These are phyloP conservation scores for Entomortierella chlamydospora DNA, from an alignment of 192 early-diverging fungal genomes.

Conservation along the genomic window DNA sequence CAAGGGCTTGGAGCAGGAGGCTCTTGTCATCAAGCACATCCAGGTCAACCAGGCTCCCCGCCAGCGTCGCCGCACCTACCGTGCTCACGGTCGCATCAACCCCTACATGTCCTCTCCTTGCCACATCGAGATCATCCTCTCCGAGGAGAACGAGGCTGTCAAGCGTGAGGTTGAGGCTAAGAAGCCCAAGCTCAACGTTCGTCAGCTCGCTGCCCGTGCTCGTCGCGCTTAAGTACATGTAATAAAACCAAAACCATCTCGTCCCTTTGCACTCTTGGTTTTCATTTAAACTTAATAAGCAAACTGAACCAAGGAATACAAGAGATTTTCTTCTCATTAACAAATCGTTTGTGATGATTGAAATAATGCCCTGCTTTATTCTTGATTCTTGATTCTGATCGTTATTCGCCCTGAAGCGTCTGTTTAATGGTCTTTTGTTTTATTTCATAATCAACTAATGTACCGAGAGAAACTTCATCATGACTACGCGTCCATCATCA, in stretches of 20 bases:
- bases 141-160: slow-evolving; percentile 90
- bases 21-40: slow-evolving; percentile 92
- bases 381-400: too few species aligned
- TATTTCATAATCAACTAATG: not conserved
- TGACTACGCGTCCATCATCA: slow-evolving; percentile 23
- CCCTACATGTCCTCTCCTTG: slow-evolving; percentile 95
- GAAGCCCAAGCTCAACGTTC: slow-evolving; percentile 67
- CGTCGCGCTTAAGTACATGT: slow-evolving; percentile 56
- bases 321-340: too few species aligned
- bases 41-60: slow-evolving; percentile 99
- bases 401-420: too few species aligned
- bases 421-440: not conserved
- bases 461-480: not conserved
- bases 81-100: slow-evolving; percentile 92
- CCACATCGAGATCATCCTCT: slow-evolving; percentile 96
- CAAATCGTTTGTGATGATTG: too few species aligned
- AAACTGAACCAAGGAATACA: not conserved
- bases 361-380: too few species aligned
- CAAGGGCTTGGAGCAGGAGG: slow-evolving; percentile 92
- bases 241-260: slow-evolving; percentile 29
- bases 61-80: slow-evolving; percentile 96
- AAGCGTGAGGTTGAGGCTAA: slow-evolving; percentile 73
- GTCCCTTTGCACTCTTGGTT: slow-evolving; percentile 24
- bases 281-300: not conserved
- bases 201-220: slow-evolving; percentile 66